phyloP scores from a whole-genome alignment of 2,329 filamentous ascomycete species.

The Zymoseptoria tritici region DNA sequence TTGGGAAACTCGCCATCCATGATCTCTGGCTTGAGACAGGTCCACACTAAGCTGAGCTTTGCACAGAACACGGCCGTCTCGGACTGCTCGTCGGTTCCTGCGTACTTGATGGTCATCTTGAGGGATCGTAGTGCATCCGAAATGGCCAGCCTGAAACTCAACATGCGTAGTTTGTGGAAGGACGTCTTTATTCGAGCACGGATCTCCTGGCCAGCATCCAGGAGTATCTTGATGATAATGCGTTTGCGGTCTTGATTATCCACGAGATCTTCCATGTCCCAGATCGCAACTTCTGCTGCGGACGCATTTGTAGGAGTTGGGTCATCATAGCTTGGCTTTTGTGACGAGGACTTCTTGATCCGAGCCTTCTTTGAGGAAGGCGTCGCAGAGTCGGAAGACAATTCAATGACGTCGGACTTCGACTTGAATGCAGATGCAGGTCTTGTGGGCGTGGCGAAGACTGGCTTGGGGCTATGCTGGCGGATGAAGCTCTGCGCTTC shows the following conservation, averaged over 20 bases:
- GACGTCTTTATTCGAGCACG: slow-evolving; percentile 9
- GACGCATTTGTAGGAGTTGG: slow-evolving; percentile 8
- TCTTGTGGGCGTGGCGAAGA: slow-evolving; percentile 2
- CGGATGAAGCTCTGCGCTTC: not conserved
- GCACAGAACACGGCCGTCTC: slow-evolving; percentile 6
- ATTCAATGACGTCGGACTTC: slow-evolving; percentile 6
- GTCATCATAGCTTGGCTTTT: slow-evolving; percentile 1
- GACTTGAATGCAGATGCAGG: not conserved
- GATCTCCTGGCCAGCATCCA: slow-evolving; percentile 17
- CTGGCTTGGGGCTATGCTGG: not conserved
- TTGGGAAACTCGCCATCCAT: slow-evolving; percentile 1
- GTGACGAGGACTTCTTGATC: not conserved
- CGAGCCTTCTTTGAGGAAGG: not conserved
- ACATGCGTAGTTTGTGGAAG: slow-evolving; percentile 1
- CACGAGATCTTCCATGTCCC: slow-evolving; percentile 11
- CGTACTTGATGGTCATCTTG: not conserved
- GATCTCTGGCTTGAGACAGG: slow-evolving; percentile 1
- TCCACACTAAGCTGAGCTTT: slow-evolving; percentile 10
- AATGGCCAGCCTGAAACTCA: not conserved
- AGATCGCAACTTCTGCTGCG: slow-evolving; percentile 8
- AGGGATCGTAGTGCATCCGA: not conserved
- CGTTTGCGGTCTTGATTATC: slow-evolving; percentile 32
- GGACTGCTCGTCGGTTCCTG: not conserved
- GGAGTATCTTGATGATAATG: slow-evolving; percentile 38
- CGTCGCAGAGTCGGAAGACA: slow-evolving; percentile 12